Conservation (phyloP, 2,329 filamentous ascomycete species). For the Epichloe hybrida region DNA sequence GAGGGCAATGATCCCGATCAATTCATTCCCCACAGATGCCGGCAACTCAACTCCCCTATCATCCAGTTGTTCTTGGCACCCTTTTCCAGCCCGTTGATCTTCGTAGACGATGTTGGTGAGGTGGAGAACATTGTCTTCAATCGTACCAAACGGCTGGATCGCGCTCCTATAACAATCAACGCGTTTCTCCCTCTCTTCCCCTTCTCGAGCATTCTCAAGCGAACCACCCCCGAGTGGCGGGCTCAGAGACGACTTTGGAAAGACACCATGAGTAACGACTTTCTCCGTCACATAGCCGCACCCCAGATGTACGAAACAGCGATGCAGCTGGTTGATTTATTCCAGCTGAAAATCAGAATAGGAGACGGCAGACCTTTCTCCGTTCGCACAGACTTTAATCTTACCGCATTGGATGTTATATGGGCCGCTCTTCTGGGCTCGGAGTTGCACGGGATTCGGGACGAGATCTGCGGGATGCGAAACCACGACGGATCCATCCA, state of each 20-base stretch:
- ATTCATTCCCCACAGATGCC: neutral
- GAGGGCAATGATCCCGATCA: neutral
- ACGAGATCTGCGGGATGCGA: neutral
- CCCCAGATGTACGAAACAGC: constrained; percentile 20
- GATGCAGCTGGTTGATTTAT: constrained; percentile 19
- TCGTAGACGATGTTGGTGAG: constrained; percentile 26
- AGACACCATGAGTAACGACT: constrained; percentile 24
- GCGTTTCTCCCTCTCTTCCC: constrained; percentile 19
- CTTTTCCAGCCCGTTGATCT: constrained; percentile 25
- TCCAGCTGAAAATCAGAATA: constrained; percentile 16
- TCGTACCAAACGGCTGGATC: constrained; percentile 30
- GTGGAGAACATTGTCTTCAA: constrained; percentile 29
- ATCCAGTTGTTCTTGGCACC: constrained; percentile 25
- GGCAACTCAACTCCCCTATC: constrained; percentile 1
- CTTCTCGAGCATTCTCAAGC: constrained; percentile 19
- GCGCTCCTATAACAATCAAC: constrained; percentile 19
- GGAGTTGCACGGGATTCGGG: neutral
- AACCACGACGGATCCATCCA: neutral
- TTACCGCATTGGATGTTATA: constrained; percentile 19
- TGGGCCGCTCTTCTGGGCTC: constrained; percentile 17
- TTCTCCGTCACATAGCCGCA: constrained; percentile 16
- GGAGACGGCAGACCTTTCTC: constrained; percentile 13
- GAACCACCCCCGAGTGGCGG: constrained; percentile 19
- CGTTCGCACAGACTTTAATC: constrained; percentile 17
- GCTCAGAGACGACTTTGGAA: constrained; percentile 21